Evolutionary conservation across 2,329 filamentous ascomycete genomes (phyloP).

Genomic region (Xenosphaeropsis pyriputrescens): DNA sequence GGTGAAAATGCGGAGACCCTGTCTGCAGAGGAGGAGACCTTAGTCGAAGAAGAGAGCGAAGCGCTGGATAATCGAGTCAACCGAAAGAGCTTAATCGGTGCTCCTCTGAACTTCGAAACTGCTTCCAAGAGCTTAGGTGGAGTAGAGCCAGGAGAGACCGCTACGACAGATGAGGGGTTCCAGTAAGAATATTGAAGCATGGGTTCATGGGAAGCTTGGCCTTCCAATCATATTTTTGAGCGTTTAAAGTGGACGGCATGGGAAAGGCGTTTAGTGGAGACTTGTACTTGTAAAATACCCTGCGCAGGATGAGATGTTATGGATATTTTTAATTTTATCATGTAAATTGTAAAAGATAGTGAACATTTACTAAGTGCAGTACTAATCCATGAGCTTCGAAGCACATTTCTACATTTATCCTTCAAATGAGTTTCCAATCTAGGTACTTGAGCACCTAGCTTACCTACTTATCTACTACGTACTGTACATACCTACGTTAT

Average conservation of each 20-base stretch:
- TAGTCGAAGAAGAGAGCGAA: conserved; percentile 36
- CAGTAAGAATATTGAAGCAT: conserved; percentile 7
- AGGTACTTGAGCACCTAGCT: too few relatives aligned
- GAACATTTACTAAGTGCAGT: too few relatives aligned
- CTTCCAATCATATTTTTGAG: conserved; percentile 3
- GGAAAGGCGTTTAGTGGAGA: conserved; percentile 12
- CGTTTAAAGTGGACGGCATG: conserved; percentile 10
- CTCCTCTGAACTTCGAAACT: conserved; percentile 9
- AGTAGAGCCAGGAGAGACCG: too few relatives aligned
- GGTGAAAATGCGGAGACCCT: conserved; percentile 17
- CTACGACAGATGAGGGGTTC: conserved; percentile 8
- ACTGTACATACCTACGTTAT: too few relatives aligned
- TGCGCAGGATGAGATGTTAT: conserved; percentile 3
- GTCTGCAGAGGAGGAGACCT: conserved; percentile 24
- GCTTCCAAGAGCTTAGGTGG: too few relatives aligned
- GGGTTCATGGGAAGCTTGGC: too few relatives aligned
- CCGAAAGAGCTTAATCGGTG: conserved; percentile 38
- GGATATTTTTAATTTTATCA: neutral
- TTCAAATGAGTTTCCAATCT: too few relatives aligned
- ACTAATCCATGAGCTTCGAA: too few relatives aligned
- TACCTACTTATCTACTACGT: too few relatives aligned
- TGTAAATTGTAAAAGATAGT: too few relatives aligned
- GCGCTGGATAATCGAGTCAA: conserved; percentile 35
- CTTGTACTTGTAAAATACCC: conserved; percentile 7
- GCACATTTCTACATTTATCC: too few relatives aligned